Evolutionary conservation across 2,329 filamentous ascomycete genomes (phyloP), one percentile per base, ranked within the genome.

Genomic region (Mycogone perniciosa): DNA sequence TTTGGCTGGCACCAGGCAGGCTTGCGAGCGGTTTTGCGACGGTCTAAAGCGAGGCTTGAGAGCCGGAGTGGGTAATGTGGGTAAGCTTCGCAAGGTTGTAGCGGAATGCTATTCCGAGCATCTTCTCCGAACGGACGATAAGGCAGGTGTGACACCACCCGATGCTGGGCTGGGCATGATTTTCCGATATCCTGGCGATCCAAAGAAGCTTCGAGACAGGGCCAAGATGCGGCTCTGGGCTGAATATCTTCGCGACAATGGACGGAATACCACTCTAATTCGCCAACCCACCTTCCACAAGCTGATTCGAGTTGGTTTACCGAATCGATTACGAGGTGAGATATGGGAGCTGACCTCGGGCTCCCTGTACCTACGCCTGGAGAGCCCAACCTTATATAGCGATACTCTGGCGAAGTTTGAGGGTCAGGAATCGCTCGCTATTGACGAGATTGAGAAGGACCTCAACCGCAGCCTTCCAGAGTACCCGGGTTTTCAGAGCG

Each of bases 391-490:
- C 8, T 73, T 92, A 5, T 99, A 92, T 63, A 73, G 79, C 41
- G 89, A 99, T 52, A 97, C 91, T 0, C 73, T 99, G 41, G 76
- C 81, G 46, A 92, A 93, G 64, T 91, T 86, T 60, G 81, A 86
- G 6, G 93, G 93, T 6, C 81, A 86, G 63, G 88, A 95, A 58
- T 97, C 92, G 8, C 78, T 99, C 54, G 93, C 93, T 41, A 97
- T 97, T 60, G 93, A 99, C 66, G 93, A 99, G 75, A 99, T 99
- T 57, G 93, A 99, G 66, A 99, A 99, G 69, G 93, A 99, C 65
- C 73, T 99, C 45, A 99, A 99, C 68, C 84, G 93, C 58, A 96
- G 91, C 75, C 73, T 99, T 58, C 93, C 93, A 1, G 93, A 99
- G 69, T 99, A 99, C 66, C 89, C 93, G 13, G 93, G 93, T 1